A percentile compares a stretch with the other conserved stretches of the same genome.
phyloP scores from a whole-genome alignment of 805 yeast genomes.

The Wickerhamomyces strasburgensis region DNA sequence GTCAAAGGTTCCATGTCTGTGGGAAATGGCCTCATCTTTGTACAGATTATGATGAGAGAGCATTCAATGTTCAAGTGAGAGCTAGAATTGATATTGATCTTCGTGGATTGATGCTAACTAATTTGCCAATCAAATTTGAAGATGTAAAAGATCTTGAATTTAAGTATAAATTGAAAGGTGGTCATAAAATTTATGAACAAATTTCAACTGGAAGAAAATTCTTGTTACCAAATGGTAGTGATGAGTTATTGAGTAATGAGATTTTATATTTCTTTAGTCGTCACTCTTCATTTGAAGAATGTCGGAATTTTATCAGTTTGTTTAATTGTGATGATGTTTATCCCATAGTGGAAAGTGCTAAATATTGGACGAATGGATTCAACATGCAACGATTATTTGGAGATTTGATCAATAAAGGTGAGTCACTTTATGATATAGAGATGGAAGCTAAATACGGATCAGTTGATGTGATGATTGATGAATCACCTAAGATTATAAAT shows the following conservation, averaged over 20 bases:
- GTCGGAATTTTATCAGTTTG: slow-evolving; percentile 28
- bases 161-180: slow-evolving; percentile 12
- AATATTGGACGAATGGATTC: slow-evolving; percentile 35
- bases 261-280: slow-evolving; percentile 38
- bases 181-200: slow-evolving; percentile 25
- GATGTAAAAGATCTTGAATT: slow-evolving; percentile 14
- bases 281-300: slow-evolving; percentile 43
- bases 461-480: neutral
- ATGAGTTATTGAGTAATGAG: slow-evolving; percentile 31
- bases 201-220: slow-evolving; percentile 13
- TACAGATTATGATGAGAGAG: neutral
- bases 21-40: slow-evolving; percentile 10
- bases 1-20: slow-evolving; percentile 14
- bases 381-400: slow-evolving; percentile 39
- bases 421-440: slow-evolving; percentile 17
- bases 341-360: slow-evolving; percentile 35
- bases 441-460: no score
- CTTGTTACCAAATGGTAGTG: slow-evolving; percentile 27
- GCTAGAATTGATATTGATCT: slow-evolving; percentile 35
- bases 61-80: slow-evolving; percentile 26
- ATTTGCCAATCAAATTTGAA: slow-evolving; percentile 7
- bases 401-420: slow-evolving; percentile 24
- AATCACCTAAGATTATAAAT: slow-evolving; percentile 2
- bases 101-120: slow-evolving; percentile 4
- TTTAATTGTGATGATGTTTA: slow-evolving; percentile 38